phyloP scores from a whole-genome alignment of 164 flowering plant genomes.

The Brasenia schreberi region DNA sequence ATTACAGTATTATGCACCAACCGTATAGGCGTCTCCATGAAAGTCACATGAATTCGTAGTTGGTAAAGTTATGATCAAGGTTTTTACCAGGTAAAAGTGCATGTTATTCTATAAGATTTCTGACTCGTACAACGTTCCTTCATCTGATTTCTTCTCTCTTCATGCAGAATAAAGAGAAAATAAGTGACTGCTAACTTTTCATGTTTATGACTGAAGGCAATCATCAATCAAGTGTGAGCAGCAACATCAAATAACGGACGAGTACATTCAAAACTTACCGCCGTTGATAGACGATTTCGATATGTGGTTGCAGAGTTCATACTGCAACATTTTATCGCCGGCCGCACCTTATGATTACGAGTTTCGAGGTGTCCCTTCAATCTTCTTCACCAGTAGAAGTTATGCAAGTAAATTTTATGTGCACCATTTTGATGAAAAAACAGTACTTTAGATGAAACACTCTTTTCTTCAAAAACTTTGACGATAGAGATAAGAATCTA shows the following conservation, averaged over 20 bases:
- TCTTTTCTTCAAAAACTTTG: background rate
- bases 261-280: background rate
- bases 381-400: background rate
- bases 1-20: too few relatives aligned
- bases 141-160: background rate
- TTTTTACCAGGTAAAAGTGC: background rate
- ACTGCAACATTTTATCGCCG: background rate
- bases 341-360: background rate
- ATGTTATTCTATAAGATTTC: background rate
- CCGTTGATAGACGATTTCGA: background rate
- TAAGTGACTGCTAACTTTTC: background rate
- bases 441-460: background rate
- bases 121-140: background rate
- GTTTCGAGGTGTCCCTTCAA: background rate
- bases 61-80: background rate
- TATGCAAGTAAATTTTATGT: background rate
- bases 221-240: background rate
- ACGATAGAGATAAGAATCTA: too few relatives aligned
- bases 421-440: background rate
- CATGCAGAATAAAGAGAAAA: background rate
- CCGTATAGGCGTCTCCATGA: too few relatives aligned
- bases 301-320: background rate
- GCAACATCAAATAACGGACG: background rate
- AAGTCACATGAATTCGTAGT: too few relatives aligned
- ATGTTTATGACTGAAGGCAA: background rate